Base-by-base conservation (phyloP, 2,329 filamentous ascomycete genomes). In the Ceratocystis eucalypticola region DNA sequence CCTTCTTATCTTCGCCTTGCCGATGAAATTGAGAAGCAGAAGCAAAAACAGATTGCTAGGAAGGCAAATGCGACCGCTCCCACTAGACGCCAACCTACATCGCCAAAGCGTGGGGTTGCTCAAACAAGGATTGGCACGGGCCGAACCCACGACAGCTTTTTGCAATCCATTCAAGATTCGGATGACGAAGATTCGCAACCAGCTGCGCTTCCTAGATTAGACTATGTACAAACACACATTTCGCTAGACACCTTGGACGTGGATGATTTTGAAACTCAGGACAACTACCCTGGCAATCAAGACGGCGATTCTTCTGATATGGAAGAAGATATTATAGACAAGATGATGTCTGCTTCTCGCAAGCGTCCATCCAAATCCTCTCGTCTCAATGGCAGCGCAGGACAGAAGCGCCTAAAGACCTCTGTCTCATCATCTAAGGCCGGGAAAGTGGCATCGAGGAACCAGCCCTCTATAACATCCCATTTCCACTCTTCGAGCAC, bases 1-100 rank as follows among this genome's bases (percentile, higher is more conserved):
- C 85, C 85, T n/a, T 88, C 85, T 5, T 87, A 84, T 81, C 77
- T 87, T 66, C 80, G 84, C 53, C 73, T 88, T 28, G 83, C 86
- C 70, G 80, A 82, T 74, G 71, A 70, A 71, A 71, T 65, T 17
- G 70, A 72, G 67, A 76, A 73, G 65, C 71, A 66, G 33, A 66
- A 66, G n/a, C 61, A 62, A 33, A 57, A 28, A 5, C 37, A 55
- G 44, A 28, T 59, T n/a, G 53, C 62, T 2, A 17, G 45, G 41
- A 57, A 25, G 5, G 63, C 33, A 4, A 44, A 30, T n/a, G 50
- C 53, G 5, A 22, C 37, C 2, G 30, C 25, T 20, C 17, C 59
- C 17, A 28, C 28, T 57, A 57, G 65, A 17, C 33, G 62, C 17
- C 28, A 37, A 37, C 55, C 22, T n/a, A 30, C 28, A 15, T 66